Percentiles rank a stretch among this genome's conserved stretches.
Conservation (phyloP, 352 stramenopile genomes). For the Pythium coloratum region DNA sequence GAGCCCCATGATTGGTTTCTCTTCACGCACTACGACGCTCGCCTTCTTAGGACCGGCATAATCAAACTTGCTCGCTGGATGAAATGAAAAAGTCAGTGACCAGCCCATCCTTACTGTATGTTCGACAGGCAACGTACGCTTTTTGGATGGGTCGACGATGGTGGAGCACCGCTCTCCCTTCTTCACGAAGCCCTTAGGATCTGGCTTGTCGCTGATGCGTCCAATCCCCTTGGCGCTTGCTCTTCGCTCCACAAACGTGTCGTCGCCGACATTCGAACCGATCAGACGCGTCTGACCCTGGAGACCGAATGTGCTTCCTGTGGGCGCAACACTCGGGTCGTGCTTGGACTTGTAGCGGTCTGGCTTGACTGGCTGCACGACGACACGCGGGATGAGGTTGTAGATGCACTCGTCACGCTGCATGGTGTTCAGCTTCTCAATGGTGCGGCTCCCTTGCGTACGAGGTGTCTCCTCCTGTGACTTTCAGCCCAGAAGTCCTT, state of each 20-base stretch:
- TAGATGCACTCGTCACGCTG: slow-evolving; percentile 91
- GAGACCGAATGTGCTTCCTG: slow-evolving; percentile 87
- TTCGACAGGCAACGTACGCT: slow-evolving; percentile 34
- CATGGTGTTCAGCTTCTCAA: slow-evolving; percentile 30
- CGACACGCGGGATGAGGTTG: slow-evolving; percentile 87
- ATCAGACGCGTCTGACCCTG: slow-evolving; percentile 70
- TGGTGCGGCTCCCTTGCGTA: background rate
- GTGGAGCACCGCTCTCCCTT: slow-evolving; percentile 63
- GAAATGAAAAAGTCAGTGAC: slow-evolving; percentile 26
- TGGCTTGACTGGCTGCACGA: slow-evolving; percentile 67
- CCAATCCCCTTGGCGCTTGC: slow-evolving; percentile 67
- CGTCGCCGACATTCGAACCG: slow-evolving; percentile 63
- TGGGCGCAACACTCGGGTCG: slow-evolving; percentile 78
- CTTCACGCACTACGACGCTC: slow-evolving; percentile 74
- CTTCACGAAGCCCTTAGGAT: slow-evolving; percentile 73
- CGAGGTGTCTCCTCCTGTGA: background rate
- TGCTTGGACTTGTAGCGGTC: slow-evolving; percentile 89
- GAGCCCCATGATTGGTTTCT: slow-evolving; percentile 92
- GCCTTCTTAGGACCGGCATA: slow-evolving; percentile 66
- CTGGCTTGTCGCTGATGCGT: slow-evolving; percentile 52
- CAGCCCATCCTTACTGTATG: slow-evolving; percentile 6
- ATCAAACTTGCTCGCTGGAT: slow-evolving; percentile 68
- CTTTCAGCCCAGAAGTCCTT: background rate
- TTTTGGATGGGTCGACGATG: slow-evolving; percentile 48
- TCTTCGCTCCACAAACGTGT: slow-evolving; percentile 40